A percentile compares a stretch with the other conserved stretches of the same genome.
These are phyloP conservation scores for Cladophialophora chaetospira DNA, from an alignment of 2,329 filamentous ascomycete genomes.

Conservation along the genomic window DNA sequence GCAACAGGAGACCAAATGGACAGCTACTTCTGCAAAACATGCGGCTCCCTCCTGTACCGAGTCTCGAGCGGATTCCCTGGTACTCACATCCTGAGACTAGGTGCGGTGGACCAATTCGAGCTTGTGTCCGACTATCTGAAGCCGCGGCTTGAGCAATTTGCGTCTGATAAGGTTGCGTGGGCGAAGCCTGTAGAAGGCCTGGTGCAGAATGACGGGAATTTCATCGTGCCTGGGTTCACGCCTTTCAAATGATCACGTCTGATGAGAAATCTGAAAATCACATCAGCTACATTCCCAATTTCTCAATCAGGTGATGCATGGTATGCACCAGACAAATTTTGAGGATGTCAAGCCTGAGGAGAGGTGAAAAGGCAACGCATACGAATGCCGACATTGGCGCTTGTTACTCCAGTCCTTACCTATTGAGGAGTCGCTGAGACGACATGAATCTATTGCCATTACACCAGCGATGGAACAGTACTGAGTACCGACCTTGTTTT, in stretches of 20 bases:
- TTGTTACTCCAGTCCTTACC: too few species aligned
- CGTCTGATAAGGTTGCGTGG: background rate
- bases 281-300: too few species aligned
- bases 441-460: too few species aligned
- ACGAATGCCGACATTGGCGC: too few species aligned
- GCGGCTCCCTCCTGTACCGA: constrained; percentile 4
- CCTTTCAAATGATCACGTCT: background rate
- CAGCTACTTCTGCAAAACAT: constrained; percentile 7
- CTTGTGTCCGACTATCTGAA: background rate
- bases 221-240: background rate
- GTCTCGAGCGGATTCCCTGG: background rate
- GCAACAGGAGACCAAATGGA: constrained; percentile 4
- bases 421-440: too few species aligned
- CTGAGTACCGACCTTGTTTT: too few species aligned
- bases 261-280: background rate
- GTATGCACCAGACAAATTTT: too few species aligned
- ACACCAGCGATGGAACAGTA: too few species aligned
- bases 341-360: too few species aligned
- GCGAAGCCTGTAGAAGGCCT: background rate
- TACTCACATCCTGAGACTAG: background rate
- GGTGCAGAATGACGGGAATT: background rate
- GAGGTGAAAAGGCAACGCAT: too few species aligned
- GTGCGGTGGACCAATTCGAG: constrained; percentile 2
- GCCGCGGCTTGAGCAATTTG: constrained; percentile 2
- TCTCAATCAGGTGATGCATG: too few species aligned